Evolutionary conservation across 169 alveolate species (phyloP).

Genomic region (Cryptosporidium baileyi): DNA sequence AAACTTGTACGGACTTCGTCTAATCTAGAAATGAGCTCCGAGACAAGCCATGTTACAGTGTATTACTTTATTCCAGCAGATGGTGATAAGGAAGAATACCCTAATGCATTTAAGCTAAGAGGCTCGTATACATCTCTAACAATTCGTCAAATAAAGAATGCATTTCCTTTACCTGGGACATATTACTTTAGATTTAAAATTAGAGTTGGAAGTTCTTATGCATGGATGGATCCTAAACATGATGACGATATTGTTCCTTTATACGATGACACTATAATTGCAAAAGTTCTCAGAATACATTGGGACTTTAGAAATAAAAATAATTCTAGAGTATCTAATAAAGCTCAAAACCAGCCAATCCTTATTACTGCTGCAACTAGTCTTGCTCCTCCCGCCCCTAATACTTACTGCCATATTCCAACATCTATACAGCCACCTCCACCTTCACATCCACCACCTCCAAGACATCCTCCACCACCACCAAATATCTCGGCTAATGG

Average conservation of each 20-base stretch:
- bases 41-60: background rate
- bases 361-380: background rate
- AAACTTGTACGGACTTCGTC: too few relatives aligned
- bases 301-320: slow-evolving; percentile 21
- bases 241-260: slow-evolving; percentile 51
- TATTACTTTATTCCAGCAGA: slow-evolving; percentile 61
- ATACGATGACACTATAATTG: slow-evolving; percentile 31
- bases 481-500: background rate
- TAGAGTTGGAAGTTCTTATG: slow-evolving; percentile 20
- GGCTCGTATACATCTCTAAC: background rate
- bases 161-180: slow-evolving; percentile 47
- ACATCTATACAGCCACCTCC: slow-evolving; percentile 1
- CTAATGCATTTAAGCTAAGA: slow-evolving; percentile 23
- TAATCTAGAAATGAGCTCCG: background rate
- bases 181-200: slow-evolving; percentile 64
- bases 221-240: slow-evolving; percentile 59
- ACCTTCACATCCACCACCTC: background rate
- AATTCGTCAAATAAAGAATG: background rate
- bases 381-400: background rate
- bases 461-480: slow-evolving; percentile 7
- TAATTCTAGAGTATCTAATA: background rate
- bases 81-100: slow-evolving; percentile 42
- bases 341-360: background rate
- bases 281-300: slow-evolving; percentile 40
- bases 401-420: background rate